Evolutionary conservation across 1,284 basidiomycete species (phyloP), one percentile per base, ranked within the genome.

Genomic region (Anthracocystis panici-leucophaei): DNA sequence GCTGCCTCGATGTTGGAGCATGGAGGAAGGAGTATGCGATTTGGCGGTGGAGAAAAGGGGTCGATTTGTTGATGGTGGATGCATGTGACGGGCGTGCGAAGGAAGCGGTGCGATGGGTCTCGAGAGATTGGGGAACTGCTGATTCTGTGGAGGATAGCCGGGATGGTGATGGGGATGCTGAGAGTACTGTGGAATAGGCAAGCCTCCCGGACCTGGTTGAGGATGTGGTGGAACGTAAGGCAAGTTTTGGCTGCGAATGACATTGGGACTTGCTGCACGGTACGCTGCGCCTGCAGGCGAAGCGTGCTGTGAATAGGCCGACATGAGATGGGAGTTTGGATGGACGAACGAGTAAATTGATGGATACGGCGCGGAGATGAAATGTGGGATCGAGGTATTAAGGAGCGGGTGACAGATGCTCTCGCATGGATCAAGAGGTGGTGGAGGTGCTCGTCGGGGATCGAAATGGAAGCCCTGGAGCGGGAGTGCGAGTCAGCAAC

Each of bases 241-340:
- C 2, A 63, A 51, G 21, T 69, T 56, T 51, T 74, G 71, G 23
- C 71, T 74, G 23, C 61, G 65, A 3, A 74, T 60, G 27, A 71
- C 58, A 42, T 54, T 35, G 18, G 63, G 63, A 23, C 51, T 71
- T 2, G 58, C 40, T 12, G 63, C 55, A 16, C 27, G 40, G 41
- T 50, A 71, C 23, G 55, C 35, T 12, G 49, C 54, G 45, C 62
- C 68, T 38, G 68, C 68, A 54, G 55, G 56, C 55, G 68, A 65
- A 12, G 68, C 50, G 44, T 71, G 59, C 44, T 65, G 68, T 27
- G 58, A 21, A 62, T 71, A 71, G 16, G 63, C 61, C 48, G 56
- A 62, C 58, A 71, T 71, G 62, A 55, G 63, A 44, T 40, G 54
- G 44, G 54, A 65, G 62, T 23, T 23, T 12, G 54, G 23, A 18